These are phyloP conservation scores for Petunia hybrid DNA, from an alignment of 305 asterid species.

Conservation along the genomic window DNA sequence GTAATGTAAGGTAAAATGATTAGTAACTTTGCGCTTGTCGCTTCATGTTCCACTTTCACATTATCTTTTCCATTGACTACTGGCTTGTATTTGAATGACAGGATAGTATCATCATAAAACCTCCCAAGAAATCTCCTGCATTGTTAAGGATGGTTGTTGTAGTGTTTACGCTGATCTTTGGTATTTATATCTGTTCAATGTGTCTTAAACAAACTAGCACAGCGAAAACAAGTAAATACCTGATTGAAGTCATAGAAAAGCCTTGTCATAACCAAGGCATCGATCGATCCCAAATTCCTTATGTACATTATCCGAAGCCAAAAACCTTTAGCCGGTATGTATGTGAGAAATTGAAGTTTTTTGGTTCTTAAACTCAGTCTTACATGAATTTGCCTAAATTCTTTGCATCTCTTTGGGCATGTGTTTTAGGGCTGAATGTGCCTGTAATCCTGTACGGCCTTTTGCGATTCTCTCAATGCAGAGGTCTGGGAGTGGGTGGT, in stretches of 20 bases:
- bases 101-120: slow-evolving; percentile 67
- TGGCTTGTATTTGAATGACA: slow-evolving; percentile 45
- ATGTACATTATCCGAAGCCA: slow-evolving; percentile 81
- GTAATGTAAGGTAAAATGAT: background rate
- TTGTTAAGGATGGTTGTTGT: slow-evolving; percentile 67
- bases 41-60: background rate
- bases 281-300: slow-evolving; percentile 65
- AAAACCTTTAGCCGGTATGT: slow-evolving; percentile 68
- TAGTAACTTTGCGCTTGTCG: background rate
- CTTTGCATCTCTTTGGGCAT: slow-evolving; percentile 20
- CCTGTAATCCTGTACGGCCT: slow-evolving; percentile 76
- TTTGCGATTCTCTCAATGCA: slow-evolving; percentile 86
- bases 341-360: background rate
- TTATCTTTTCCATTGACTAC: slow-evolving; percentile 8
- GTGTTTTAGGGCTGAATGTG: slow-evolving; percentile 72
- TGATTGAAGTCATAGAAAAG: slow-evolving; percentile 48
- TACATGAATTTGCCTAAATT: background rate
- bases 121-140: slow-evolving; percentile 78
- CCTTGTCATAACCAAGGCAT: slow-evolving; percentile 44
- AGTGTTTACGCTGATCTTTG: slow-evolving; percentile 67
- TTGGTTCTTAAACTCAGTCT: slow-evolving; percentile 6
- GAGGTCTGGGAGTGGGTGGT: slow-evolving; percentile 98
- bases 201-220: slow-evolving; percentile 71
- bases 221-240: slow-evolving; percentile 43
- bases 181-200: slow-evolving; percentile 77